Evolutionary conservation across 768 basidiomycete genomes (phyloP).

Genomic region (Tephrocybe sp.): DNA sequence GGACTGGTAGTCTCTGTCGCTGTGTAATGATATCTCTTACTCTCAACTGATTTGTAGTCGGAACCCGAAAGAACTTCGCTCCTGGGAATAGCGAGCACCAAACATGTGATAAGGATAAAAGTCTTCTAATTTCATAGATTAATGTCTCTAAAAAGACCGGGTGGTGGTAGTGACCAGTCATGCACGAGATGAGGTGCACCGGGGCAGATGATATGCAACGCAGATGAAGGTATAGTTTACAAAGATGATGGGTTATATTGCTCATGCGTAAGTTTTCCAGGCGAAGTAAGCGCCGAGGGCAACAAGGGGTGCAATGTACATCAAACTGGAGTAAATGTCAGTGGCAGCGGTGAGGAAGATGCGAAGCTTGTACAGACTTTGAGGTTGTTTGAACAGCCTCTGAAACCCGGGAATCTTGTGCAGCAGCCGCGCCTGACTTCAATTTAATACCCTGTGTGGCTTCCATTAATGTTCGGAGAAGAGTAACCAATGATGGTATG

Average conservation of each 20-base stretch:
- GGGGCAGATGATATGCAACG: background rate
- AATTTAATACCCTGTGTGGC: slow-evolving; percentile 46
- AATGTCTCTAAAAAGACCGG: background rate
- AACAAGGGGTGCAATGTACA: slow-evolving; percentile 82
- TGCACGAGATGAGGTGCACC: slow-evolving; percentile 7
- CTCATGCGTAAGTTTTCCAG: slow-evolving; percentile 71
- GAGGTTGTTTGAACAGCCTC: slow-evolving; percentile 65
- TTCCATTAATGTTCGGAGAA: slow-evolving; percentile 9
- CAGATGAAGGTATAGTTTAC: slow-evolving; percentile 17
- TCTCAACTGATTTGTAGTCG: background rate
- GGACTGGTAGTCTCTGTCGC: background rate
- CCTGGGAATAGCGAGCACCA: background rate
- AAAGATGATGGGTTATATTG: slow-evolving; percentile 7
- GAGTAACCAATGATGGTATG: slow-evolving; percentile 38
- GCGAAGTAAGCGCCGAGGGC: slow-evolving; percentile 85
- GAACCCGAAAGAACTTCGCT: background rate
- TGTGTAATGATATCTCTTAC: background rate
- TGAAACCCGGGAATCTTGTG: slow-evolving; percentile 42
- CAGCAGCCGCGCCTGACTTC: slow-evolving; percentile 48
- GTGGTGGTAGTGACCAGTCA: background rate
- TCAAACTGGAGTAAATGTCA: slow-evolving; percentile 42
- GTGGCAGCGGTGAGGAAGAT: slow-evolving; percentile 10
- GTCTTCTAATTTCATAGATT: slow-evolving; percentile 9
- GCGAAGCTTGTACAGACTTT: slow-evolving; percentile 42
- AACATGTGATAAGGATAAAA: slow-evolving; percentile 13